Conservation (phyloP, 345 rosid genomes). For the Citrus inodora region DNA sequence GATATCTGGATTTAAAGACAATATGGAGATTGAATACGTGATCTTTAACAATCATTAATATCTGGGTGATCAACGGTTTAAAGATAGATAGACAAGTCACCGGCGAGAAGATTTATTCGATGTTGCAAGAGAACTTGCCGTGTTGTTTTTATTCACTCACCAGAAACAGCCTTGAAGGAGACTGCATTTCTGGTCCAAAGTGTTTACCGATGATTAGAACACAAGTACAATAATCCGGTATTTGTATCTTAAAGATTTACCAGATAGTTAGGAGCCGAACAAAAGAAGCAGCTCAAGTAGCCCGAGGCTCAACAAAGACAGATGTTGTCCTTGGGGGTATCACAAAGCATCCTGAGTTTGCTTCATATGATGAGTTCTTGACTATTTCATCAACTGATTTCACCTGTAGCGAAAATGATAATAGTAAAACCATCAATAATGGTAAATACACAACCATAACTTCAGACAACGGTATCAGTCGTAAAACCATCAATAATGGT, state of each 20-base stretch:
- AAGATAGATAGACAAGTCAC: neutral
- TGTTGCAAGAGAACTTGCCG: neutral
- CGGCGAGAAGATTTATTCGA: neutral
- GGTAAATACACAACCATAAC: neutral
- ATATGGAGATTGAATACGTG: neutral
- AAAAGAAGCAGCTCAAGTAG: slow-evolving; percentile 16
- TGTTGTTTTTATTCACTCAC: neutral
- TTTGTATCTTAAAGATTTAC: neutral
- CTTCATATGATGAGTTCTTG: slow-evolving; percentile 55
- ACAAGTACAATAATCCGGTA: neutral
- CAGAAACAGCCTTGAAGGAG: neutral
- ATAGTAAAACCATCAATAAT: neutral
- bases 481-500: neutral
- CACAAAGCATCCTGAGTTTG: slow-evolving; percentile 51
- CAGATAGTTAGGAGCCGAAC: neutral
- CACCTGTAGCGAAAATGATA: slow-evolving; percentile 32
- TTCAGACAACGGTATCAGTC: neutral
- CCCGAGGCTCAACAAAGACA: slow-evolving; percentile 66
- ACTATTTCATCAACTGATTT: slow-evolving; percentile 58
- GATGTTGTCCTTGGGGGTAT: slow-evolving; percentile 65
- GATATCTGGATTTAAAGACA: neutral
- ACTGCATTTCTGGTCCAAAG: neutral
- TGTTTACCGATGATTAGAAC: neutral
- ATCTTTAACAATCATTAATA: neutral
- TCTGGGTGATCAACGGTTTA: no score